phyloP scores from a whole-genome alignment of 345 rosid genomes.

The Gossypium stocksii region DNA sequence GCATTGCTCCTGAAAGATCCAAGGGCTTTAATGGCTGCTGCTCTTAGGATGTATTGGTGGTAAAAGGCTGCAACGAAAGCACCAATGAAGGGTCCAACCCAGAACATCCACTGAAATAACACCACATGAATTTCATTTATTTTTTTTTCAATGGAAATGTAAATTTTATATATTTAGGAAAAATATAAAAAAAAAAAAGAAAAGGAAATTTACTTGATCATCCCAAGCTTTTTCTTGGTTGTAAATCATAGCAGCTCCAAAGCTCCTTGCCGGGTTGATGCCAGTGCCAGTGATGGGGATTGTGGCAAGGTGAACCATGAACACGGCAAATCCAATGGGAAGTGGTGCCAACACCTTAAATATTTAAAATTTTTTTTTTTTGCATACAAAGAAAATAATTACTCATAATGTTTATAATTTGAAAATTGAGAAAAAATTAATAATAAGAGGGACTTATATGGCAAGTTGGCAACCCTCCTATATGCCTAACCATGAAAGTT shows the following conservation, averaged over 20 bases:
- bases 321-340: conserved; percentile 93
- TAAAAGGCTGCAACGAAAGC: conserved; percentile 77
- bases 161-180: neutral
- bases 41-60: conserved; percentile 74
- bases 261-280: conserved; percentile 95
- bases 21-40: conserved; percentile 68
- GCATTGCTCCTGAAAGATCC: conserved; percentile 86
- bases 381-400: neutral
- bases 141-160: neutral
- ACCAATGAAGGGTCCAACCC: conserved; percentile 95
- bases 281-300: conserved; percentile 94
- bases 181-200: neutral
- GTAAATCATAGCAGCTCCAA: conserved; percentile 90
- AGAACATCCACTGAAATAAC: conserved; percentile 72
- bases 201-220: conserved; percentile 52
- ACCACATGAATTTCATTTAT: neutral
- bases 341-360: conserved; percentile 90
- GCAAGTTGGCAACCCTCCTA: neutral
- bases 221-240: conserved; percentile 81
- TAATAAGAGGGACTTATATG: too few species aligned
- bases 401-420: too few species aligned
- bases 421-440: neutral
- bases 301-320: conserved; percentile 92
- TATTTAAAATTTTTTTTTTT: neutral
- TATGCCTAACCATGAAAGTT: neutral